Conservation (phyloP, 2,329 filamentous ascomycete species). For the Epichloe glyceriae region DNA sequence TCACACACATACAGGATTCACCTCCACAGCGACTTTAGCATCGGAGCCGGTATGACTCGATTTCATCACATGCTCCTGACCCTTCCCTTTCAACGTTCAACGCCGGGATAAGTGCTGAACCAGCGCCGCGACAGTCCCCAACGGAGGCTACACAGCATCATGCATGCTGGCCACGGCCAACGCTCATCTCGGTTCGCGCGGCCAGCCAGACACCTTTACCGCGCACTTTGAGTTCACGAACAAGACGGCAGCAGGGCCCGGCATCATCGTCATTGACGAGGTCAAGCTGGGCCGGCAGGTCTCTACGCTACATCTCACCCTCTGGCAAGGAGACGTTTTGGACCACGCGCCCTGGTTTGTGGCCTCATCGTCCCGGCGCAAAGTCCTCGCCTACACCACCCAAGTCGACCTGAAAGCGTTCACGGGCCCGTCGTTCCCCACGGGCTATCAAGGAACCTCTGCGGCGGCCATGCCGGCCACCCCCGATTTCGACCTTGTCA, state of each 20-base stretch:
- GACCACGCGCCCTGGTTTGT: conserved; percentile 18
- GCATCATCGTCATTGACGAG: conserved; percentile 14
- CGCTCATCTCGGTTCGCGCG: conserved; percentile 14
- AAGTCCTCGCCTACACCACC: conserved; percentile 20
- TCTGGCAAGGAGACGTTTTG: conserved; percentile 21
- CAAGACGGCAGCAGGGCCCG: conserved; percentile 20
- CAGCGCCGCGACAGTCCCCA: conserved; percentile 17
- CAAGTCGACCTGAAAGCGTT: conserved; percentile 17
- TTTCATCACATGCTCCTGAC: not conserved
- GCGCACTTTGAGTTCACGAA: conserved; percentile 23
- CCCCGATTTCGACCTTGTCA: conserved; percentile 10
- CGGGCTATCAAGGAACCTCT: conserved; percentile 12
- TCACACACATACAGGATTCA: conserved; percentile 13
- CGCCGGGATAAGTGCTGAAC: not conserved
- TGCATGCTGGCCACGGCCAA: conserved; percentile 20
- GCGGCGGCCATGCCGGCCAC: conserved; percentile 8
- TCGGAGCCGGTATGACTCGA: conserved; percentile 12
- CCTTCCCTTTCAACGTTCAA: no score
- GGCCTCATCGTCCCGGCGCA: conserved; percentile 13
- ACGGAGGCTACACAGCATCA: conserved; percentile 27
- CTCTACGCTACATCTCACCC: conserved; percentile 11
- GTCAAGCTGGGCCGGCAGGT: conserved; percentile 3
- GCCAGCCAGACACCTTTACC: conserved; percentile 21
- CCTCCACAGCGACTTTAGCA: conserved; percentile 11
- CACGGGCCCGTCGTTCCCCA: conserved; percentile 17